Percentiles rank a stretch among this genome's conserved stretches.
Evolutionary conservation across 257 asterid genomes (phyloP).

Genomic region (Prunella vulgaris): DNA sequence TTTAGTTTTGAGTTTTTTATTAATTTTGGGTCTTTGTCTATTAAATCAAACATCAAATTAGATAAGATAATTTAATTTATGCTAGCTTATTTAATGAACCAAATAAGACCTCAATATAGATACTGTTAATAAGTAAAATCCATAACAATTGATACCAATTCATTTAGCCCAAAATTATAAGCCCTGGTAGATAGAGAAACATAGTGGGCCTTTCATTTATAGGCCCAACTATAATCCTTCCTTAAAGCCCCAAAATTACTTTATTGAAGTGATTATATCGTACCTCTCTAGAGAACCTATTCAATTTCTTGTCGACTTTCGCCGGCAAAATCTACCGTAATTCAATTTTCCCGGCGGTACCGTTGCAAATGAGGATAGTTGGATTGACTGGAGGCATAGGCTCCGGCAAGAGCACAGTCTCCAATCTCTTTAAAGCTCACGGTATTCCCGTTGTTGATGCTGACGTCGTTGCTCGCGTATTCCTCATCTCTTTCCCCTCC

Average conservation of each 20-base stretch:
- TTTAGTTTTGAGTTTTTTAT: too few species aligned
- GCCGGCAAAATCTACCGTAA: constrained; percentile 14
- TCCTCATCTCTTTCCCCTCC: constrained; percentile 18
- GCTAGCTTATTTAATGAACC: too few species aligned
- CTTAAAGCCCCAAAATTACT: not conserved
- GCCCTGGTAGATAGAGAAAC: not conserved
- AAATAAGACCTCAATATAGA: too few species aligned
- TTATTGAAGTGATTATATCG: not conserved
- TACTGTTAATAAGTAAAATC: too few species aligned
- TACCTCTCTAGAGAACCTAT: not conserved
- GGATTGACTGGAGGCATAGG: constrained; percentile 88
- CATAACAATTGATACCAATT: too few species aligned
- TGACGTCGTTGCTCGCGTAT: constrained; percentile 78
- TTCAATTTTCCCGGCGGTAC: constrained; percentile 13
- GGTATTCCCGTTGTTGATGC: constrained; percentile 86
- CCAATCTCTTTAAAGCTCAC: constrained; percentile 67
- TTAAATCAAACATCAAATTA: too few species aligned
- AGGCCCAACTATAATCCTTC: not conserved
- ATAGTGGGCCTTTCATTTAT: not conserved
- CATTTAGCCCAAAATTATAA: not conserved
- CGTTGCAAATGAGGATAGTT: constrained; percentile 56
- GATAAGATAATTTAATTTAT: too few species aligned
- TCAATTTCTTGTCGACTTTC: not conserved
- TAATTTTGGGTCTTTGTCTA: too few species aligned
- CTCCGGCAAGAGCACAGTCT: constrained; percentile 87